Base-by-base conservation (phyloP, 306 rosid genomes). In the Castanopsis chinensis region DNA sequence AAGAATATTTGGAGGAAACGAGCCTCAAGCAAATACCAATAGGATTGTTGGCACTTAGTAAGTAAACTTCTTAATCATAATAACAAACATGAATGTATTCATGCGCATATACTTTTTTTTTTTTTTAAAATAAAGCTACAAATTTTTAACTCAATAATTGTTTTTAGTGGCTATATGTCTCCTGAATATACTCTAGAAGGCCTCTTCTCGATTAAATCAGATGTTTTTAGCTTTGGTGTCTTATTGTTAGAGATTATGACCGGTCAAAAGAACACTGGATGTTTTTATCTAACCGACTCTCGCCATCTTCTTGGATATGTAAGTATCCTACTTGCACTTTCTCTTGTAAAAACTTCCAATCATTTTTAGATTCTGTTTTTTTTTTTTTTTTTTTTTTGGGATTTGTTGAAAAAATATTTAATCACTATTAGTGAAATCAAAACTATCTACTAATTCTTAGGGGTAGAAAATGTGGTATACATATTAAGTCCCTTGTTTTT, bases 201-300 rank as follows among this genome's bases (percentile, higher is more conserved):
- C 12, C 70, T 72, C 5, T 83, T 76, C 32, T 86, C 81, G 0
- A 85, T 69, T 14, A 80, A 77, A 68, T 83, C 82, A 6, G 85
- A 86, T 74, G 81, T 83, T 1, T 86, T 59, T 10, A 86, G 85
- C 64, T 83, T 83, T 5, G 87, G 87, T 0, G 81, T 86, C 23
- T n/a, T 86, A n/a, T 7, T 80, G 2, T 23, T 83, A 6, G 87
- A 86, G 74, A 86, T 86, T 53, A 59, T 87, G 2, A 54, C 70
- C 17, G 82, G 88, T 6, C 60, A 4, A 75, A 87, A 75, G 80
- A 87, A 72, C 69, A 81, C 57, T 17, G 18, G n/a, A n/a, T n/a
- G 64, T 76, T 80, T 69, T 63, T 7, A 25, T 35, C 21, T 68
- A 17, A 19, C 3, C 1, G 25, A 69, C 20, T 57, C 80, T 4